Evolutionary conservation across 78 protist genomes (phyloP).

Genomic region (Tieghemostelium lacteum): DNA sequence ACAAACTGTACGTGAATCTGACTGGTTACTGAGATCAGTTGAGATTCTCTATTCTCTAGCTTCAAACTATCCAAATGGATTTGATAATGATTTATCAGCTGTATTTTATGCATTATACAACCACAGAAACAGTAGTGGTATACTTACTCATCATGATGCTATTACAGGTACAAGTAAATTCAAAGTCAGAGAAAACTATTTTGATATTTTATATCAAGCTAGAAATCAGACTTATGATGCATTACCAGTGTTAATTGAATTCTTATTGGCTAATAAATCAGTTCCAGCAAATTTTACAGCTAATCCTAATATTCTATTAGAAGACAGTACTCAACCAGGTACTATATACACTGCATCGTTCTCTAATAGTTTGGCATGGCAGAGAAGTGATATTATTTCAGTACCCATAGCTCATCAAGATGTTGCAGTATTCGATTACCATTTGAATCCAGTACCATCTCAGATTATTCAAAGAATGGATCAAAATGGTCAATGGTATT

Average conservation of each 20-base stretch:
- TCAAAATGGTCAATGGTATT: conserved; percentile 12
- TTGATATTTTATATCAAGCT: conserved; percentile 33
- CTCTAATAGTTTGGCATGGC: conserved; percentile 58
- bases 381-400: conserved; percentile 22
- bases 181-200: conserved; percentile 33
- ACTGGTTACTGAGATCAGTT: conserved; percentile 2
- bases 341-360: conserved; percentile 15
- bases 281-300: neutral
- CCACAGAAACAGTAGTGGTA: conserved; percentile 64
- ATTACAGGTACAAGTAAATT: conserved; percentile 39
- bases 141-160: conserved; percentile 64
- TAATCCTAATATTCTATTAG: neutral
- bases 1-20: conserved; percentile 23
- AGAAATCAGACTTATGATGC: neutral
- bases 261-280: conserved; percentile 25
- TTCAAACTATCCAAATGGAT: neutral
- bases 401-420: neutral
- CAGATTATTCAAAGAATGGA: conserved; percentile 45
- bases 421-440: conserved; percentile 16
- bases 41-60: conserved; percentile 20
- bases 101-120: neutral
- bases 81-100: neutral
- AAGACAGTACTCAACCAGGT: neutral
- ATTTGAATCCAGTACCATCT: conserved; percentile 13
- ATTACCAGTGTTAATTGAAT: conserved; percentile 14